Conservation (phyloP, 1,284 basidiomycete genomes). For the Sporisorium scitamineum region DNA sequence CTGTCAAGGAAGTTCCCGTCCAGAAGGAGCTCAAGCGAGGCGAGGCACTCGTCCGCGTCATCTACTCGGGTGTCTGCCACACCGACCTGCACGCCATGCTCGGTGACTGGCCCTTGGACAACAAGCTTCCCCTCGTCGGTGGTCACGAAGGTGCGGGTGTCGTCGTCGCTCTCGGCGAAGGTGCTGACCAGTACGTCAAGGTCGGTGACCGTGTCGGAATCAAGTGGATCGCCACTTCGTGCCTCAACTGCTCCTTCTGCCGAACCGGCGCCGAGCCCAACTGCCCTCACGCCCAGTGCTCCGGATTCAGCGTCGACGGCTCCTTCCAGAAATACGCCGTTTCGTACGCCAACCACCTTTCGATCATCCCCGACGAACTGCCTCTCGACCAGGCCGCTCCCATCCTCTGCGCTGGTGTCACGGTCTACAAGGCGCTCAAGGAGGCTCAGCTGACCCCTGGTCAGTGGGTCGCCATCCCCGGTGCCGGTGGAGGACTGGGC, state of each 20-base stretch:
- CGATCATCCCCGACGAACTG: slow-evolving; percentile 71
- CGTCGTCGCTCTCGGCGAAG: slow-evolving; percentile 81
- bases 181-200: slow-evolving; percentile 74
- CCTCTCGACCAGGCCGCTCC: slow-evolving; percentile 80
- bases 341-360: slow-evolving; percentile 78
- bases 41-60: slow-evolving; percentile 83
- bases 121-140: slow-evolving; percentile 81
- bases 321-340: slow-evolving; percentile 81
- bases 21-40: slow-evolving; percentile 79
- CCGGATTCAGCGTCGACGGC: slow-evolving; percentile 79
- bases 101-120: slow-evolving; percentile 68
- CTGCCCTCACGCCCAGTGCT: slow-evolving; percentile 38
- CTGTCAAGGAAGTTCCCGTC: slow-evolving; percentile 71
- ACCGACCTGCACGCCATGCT: slow-evolving; percentile 59
- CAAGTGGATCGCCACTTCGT: slow-evolving; percentile 76
- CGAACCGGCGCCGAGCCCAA: slow-evolving; percentile 78
- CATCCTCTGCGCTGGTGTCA: slow-evolving; percentile 81
- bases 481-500: slow-evolving; percentile 78
- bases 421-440: slow-evolving; percentile 86
- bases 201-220: slow-evolving; percentile 86
- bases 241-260: slow-evolving; percentile 80
- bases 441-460: slow-evolving; percentile 77
- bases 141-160: slow-evolving; percentile 80
- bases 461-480: slow-evolving; percentile 83
- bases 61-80: slow-evolving; percentile 59